Base-by-base conservation (phyloP, 176 grass and related monocot species). In the Stipa capillata region DNA sequence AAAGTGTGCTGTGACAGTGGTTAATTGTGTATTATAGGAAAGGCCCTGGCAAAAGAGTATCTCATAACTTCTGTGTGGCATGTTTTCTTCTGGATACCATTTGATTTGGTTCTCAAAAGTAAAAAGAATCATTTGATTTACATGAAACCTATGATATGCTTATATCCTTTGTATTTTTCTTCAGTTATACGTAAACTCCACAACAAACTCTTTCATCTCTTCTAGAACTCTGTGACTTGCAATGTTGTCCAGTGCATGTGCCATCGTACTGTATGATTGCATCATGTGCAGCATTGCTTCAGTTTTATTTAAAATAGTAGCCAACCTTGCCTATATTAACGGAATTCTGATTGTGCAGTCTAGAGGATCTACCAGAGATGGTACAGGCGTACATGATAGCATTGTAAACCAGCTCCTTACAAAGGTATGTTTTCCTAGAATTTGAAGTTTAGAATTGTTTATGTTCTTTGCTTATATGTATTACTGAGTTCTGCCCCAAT, bases 361-460 rank as follows among this genome's bases (percentile, higher is more conserved):
- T 83, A 91, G 94, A 90, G 94, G 94, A 40, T 97, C 89, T 62
- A 97, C 91, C 67, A 90, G 88, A 48, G 94, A 97, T 89, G 88
- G 94, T 74, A 97, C 94, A 60, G 94, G 91, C 41, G 94, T 97
- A 74, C 94, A 97, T 85, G 94, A 97, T 65, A 89, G 94, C 86
- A 97, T 93, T 87, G 94, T 91, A 65, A 97, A 97, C 67, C 94
- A 97, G 81, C 94, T 97, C 36, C 94, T 97, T 72, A 97, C 91
- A 84, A 97, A 97, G 94, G 94, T 93, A 82, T 15, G 32, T 31
- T 71, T 33, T 59, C 28, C 31, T 71, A 60, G 37, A 57, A 59
- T 65, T 81, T 72, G 72, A 76, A 79, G 28, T 58, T 52, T 20
- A 62, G 2, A n/a, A 10, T 29, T 28, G 18, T 12, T 34, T 56